phyloP scores from a whole-genome alignment of 306 rosid species.

The Quercus rubra region DNA sequence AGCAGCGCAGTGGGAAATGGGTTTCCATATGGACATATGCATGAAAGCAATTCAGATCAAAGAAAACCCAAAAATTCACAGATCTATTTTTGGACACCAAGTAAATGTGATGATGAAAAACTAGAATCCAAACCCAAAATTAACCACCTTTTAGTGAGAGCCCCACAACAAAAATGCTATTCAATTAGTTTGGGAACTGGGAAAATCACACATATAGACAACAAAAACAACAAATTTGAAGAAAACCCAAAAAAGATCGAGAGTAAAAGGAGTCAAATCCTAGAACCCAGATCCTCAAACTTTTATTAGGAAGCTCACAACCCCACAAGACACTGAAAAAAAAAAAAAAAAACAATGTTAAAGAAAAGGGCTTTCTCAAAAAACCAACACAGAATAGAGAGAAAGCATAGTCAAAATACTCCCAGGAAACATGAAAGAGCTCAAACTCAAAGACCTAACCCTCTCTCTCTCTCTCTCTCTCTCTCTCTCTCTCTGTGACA shows the following conservation, averaged over 20 bases:
- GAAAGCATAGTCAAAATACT: neutral
- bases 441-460: neutral
- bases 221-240: slow-evolving; percentile 17
- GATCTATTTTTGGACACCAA: slow-evolving; percentile 15
- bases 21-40: slow-evolving; percentile 98
- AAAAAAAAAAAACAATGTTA: slow-evolving; percentile 24
- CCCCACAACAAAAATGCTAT: slow-evolving; percentile 14
- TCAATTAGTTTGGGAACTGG: neutral
- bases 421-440: slow-evolving; percentile 24
- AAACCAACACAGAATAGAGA: neutral
- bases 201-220: neutral
- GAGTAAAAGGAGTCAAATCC: slow-evolving; percentile 56
- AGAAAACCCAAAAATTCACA: slow-evolving; percentile 3
- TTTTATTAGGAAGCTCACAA: neutral
- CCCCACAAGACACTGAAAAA: slow-evolving; percentile 19
- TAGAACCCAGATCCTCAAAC: slow-evolving; percentile 75
- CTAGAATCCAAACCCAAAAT: neutral
- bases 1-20: slow-evolving; percentile 92
- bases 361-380: neutral
- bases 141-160: neutral
- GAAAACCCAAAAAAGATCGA: slow-evolving; percentile 26
- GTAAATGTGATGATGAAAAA: neutral
- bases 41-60: slow-evolving; percentile 43
- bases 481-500: neutral
- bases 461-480: slow-evolving; percentile 6